Percentiles rank a stretch among this genome's conserved stretches.
These are phyloP conservation scores for Colletotrichum sp. DNA, from an alignment of 2,329 filamentous ascomycete genomes.

Conservation along the genomic window DNA sequence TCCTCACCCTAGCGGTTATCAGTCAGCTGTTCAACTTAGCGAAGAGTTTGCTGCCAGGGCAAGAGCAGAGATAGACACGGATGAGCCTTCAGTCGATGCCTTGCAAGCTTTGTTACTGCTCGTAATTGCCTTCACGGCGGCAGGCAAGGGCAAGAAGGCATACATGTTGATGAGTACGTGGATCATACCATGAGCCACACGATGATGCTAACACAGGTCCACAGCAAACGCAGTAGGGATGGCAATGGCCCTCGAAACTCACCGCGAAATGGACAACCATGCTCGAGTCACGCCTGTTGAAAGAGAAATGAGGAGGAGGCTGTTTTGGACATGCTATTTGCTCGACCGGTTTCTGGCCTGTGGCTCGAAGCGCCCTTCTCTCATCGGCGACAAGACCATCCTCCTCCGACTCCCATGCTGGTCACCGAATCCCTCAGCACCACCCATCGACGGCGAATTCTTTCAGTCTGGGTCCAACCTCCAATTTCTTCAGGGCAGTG, in stretches of 20 bases:
- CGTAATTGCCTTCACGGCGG: slow-evolving; percentile 76
- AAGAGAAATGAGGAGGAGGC: slow-evolving; percentile 76
- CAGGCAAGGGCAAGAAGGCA: slow-evolving; percentile 81
- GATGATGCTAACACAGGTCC: not conserved
- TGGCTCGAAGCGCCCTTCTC: slow-evolving; percentile 81
- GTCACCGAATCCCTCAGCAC: slow-evolving; percentile 64
- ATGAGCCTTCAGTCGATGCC: slow-evolving; percentile 81
- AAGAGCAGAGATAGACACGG: slow-evolving; percentile 74
- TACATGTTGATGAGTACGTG: slow-evolving; percentile 82
- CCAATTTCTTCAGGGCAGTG: slow-evolving; percentile 72
- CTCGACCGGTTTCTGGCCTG: slow-evolving; percentile 85
- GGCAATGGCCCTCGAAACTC: slow-evolving; percentile 81
- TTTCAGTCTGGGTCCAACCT: slow-evolving; percentile 82
- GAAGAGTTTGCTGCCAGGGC: slow-evolving; percentile 77
- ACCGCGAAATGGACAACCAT: slow-evolving; percentile 74
- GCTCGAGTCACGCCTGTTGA: slow-evolving; percentile 70
- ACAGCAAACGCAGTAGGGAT: slow-evolving; percentile 79
- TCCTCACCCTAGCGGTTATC: slow-evolving; percentile 69
- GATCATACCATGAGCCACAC: not conserved
- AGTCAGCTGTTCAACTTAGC: slow-evolving; percentile 70
- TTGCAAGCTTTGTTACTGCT: slow-evolving; percentile 79
- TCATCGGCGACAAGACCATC: slow-evolving; percentile 80
- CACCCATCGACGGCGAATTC: slow-evolving; percentile 77
- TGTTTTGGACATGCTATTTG: slow-evolving; percentile 90
- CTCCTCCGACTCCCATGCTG: slow-evolving; percentile 78